Conservation (phyloP, 331 rosid genomes). For the Quercus tomentella region DNA sequence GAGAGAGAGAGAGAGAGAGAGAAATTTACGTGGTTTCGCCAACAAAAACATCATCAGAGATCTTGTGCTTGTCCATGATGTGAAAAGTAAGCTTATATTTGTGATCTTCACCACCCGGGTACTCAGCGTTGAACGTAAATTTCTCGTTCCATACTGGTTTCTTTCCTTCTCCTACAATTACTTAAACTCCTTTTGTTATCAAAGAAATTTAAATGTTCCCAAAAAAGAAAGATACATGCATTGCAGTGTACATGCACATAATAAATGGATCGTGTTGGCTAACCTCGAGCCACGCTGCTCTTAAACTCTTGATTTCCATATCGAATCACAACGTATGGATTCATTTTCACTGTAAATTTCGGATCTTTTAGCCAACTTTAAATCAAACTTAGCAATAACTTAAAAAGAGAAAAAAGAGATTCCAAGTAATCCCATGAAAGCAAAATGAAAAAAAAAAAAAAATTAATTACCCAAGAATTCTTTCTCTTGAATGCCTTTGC, state of each 20-base stretch:
- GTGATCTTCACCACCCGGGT: slow-evolving; percentile 3
- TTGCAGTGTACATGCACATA: background rate
- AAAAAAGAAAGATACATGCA: too few relatives aligned
- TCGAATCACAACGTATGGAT: slow-evolving; percentile 1
- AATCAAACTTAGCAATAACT: background rate
- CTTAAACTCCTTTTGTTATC: too few relatives aligned
- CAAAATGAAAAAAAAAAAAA: background rate
- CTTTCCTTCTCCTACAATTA: background rate
- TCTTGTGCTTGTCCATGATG: slow-evolving; percentile 6
- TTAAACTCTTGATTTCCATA: slow-evolving; percentile 11
- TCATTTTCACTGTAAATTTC: slow-evolving; percentile 13
- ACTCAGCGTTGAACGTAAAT: slow-evolving; percentile 4
- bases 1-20: background rate
- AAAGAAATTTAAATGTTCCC: background rate
- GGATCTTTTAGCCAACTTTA: background rate
- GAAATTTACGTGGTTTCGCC: slow-evolving; percentile 1
- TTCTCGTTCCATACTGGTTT: slow-evolving; percentile 9
- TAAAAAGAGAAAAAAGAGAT: background rate
- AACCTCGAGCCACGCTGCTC: slow-evolving; percentile 10
- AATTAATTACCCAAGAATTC: slow-evolving; percentile 8
- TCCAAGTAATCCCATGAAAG: background rate
- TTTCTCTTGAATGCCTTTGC: slow-evolving; percentile 1
- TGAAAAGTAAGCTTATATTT: slow-evolving; percentile 15
- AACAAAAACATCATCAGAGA: background rate
- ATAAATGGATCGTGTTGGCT: background rate